phyloP scores from a whole-genome alignment of 805 yeast species.

The Wickerhamomyces chambardii region DNA sequence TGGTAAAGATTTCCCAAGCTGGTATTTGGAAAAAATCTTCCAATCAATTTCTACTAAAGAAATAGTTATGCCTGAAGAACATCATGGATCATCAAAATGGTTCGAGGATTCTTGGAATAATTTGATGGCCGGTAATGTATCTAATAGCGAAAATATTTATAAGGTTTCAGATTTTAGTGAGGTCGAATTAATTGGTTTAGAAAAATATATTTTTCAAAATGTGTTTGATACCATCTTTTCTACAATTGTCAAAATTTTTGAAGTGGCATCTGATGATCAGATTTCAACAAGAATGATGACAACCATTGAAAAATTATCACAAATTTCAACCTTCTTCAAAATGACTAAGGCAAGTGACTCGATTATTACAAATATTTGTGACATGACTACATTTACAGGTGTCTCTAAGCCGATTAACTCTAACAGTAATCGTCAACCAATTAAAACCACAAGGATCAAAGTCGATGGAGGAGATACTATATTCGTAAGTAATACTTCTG shows the following conservation, averaged over 20 bases:
- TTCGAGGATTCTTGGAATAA: slow-evolving; percentile 85
- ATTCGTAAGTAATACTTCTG: slow-evolving; percentile 74
- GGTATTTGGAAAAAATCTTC: slow-evolving; percentile 80
- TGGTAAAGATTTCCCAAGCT: slow-evolving; percentile 69
- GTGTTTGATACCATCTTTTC: slow-evolving; percentile 58
- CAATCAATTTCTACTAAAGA: slow-evolving; percentile 75
- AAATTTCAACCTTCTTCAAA: slow-evolving; percentile 59
- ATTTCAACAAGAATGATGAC: slow-evolving; percentile 82
- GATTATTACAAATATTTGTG: slow-evolving; percentile 57
- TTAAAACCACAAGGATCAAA: slow-evolving; percentile 9
- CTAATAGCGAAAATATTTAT: slow-evolving; percentile 19
- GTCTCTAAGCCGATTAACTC: slow-evolving; percentile 4
- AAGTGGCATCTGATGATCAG: slow-evolving; percentile 85
- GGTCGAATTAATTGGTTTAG: slow-evolving; percentile 43
- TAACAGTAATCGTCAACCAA: slow-evolving; percentile 1
- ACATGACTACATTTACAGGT: slow-evolving; percentile 56
- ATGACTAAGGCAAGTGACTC: slow-evolving; percentile 50
- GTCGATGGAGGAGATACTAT: slow-evolving; percentile 25
- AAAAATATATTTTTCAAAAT: slow-evolving; percentile 58
- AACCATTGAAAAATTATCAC: slow-evolving; percentile 78
- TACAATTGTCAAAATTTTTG: slow-evolving; percentile 70
- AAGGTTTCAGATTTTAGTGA: slow-evolving; percentile 11
- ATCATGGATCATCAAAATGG: slow-evolving; percentile 86
- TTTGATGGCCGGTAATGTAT: slow-evolving; percentile 35
- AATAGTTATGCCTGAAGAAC: slow-evolving; percentile 97